phyloP scores from a whole-genome alignment of 2,329 filamentous ascomycete species.

The Fusarium sp. region DNA sequence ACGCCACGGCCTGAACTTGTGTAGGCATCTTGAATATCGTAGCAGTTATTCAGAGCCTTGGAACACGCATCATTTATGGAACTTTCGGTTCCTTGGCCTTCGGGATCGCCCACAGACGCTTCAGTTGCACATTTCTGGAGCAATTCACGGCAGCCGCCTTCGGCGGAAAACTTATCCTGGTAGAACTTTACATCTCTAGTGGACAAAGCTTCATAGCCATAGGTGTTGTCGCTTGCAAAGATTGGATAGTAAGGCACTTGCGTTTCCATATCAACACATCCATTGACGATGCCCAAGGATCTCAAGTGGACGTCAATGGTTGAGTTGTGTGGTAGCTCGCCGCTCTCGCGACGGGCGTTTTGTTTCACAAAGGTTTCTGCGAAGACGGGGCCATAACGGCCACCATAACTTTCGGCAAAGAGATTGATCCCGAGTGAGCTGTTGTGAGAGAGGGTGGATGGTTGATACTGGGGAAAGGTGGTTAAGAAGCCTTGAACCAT shows the following conservation, averaged over 20 bases:
- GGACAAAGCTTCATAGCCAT: slow-evolving; percentile 69
- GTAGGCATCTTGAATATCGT: slow-evolving; percentile 68
- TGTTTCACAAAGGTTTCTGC: slow-evolving; percentile 69
- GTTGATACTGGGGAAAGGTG: slow-evolving; percentile 69
- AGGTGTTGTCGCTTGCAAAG: slow-evolving; percentile 74
- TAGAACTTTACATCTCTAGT: slow-evolving; percentile 63
- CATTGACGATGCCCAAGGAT: slow-evolving; percentile 77
- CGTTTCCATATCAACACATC: slow-evolving; percentile 72
- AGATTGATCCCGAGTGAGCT: slow-evolving; percentile 69
- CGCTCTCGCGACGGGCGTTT: slow-evolving; percentile 66
- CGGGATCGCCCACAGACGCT: slow-evolving; percentile 54
- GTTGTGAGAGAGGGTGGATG: slow-evolving; percentile 53
- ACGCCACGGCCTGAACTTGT: slow-evolving; percentile 65
- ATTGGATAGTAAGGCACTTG: slow-evolving; percentile 68
- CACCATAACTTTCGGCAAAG: slow-evolving; percentile 77
- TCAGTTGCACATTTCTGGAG: slow-evolving; percentile 64
- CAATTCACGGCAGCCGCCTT: slow-evolving; percentile 63
- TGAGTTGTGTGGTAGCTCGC: slow-evolving; percentile 59
- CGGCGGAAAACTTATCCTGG: slow-evolving; percentile 46
- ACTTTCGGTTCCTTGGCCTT: slow-evolving; percentile 54
- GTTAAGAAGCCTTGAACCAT: slow-evolving; percentile 71
- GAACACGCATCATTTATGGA: slow-evolving; percentile 61
- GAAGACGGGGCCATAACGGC: slow-evolving; percentile 76
- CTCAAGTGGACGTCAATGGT: slow-evolving; percentile 70
- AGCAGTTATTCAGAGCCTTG: slow-evolving; percentile 57